Conservation (phyloP, 192 early-diverging fungal genomes). For the Radiomyces spectabilis region DNA sequence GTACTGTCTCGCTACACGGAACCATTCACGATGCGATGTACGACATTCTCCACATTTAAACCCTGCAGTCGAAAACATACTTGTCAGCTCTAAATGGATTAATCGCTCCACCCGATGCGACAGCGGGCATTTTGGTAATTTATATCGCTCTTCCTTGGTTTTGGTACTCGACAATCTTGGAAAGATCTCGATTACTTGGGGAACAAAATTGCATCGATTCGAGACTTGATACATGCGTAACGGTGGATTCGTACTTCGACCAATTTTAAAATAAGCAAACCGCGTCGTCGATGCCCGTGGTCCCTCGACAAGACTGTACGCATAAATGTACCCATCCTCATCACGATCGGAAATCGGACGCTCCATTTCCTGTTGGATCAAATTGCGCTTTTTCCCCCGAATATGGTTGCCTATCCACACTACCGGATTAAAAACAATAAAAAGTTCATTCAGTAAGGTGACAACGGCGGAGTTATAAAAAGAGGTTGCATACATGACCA, state of each 20-base stretch:
- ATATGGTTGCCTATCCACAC: constrained; percentile 1
- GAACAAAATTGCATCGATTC: not conserved
- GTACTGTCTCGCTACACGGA: not conserved
- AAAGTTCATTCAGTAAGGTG: not conserved
- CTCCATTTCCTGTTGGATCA: not conserved
- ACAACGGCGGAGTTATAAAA: not conserved
- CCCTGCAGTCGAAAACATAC: not conserved
- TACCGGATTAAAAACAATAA: not conserved
- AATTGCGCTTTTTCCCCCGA: not conserved
- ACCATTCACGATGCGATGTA: constrained; percentile 3
- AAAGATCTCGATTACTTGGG: not conserved
- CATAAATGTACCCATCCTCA: not conserved
- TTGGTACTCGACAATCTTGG: not conserved
- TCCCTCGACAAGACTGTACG: not conserved
- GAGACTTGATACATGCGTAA: not conserved
- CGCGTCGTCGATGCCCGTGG: not conserved
- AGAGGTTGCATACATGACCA: not conserved
- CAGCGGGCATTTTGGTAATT: not conserved
- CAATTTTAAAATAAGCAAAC: constrained; percentile 2
- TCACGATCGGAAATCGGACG: not conserved
- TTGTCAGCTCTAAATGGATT: constrained; percentile 2
- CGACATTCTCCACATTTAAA: not conserved
- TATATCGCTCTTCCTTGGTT: not conserved
- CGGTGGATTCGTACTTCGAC: not conserved
- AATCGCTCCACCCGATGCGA: constrained; percentile 4